Evolutionary conservation across 2,329 filamentous ascomycete species (phyloP).

Genomic region (Beauveria sp.): DNA sequence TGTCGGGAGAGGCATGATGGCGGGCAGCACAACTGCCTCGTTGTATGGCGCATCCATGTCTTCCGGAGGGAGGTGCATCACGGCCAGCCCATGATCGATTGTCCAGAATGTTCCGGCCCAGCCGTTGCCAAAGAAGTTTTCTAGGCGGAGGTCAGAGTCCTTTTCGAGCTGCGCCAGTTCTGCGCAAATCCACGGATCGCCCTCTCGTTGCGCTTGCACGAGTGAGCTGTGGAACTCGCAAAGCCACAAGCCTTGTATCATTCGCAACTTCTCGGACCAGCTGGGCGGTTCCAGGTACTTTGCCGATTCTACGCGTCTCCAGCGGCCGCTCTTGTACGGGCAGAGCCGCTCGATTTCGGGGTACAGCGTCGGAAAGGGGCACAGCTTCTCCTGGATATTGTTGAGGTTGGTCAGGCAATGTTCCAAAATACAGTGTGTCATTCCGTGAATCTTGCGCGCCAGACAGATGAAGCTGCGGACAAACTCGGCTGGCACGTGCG

Average conservation of each 20-base stretch:
- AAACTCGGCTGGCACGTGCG: background rate
- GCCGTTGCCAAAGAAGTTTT: background rate
- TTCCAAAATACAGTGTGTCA: background rate
- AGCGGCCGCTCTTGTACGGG: background rate
- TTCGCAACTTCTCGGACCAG: background rate
- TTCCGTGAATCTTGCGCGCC: background rate
- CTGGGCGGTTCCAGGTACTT: background rate
- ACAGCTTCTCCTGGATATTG: background rate
- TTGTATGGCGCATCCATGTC: background rate
- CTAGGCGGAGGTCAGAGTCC: background rate
- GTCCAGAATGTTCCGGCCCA: constrained; percentile 1
- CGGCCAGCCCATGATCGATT: background rate
- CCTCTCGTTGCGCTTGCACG: background rate
- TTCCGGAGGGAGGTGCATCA: background rate
- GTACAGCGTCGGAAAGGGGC: background rate
- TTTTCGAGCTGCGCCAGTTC: background rate
- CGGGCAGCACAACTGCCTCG: background rate
- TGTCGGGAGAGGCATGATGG: background rate
- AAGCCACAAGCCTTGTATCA: background rate
- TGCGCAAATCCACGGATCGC: background rate
- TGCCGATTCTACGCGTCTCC: background rate
- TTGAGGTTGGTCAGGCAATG: background rate
- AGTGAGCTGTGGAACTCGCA: background rate
- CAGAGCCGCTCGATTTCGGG: background rate
- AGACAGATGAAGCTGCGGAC: background rate